A percentile compares a stretch with the other conserved stretches of the same genome.
These are phyloP conservation scores for Helichrysum umbraculigerum DNA, from an alignment of 129 eudicot species.

Conservation along the genomic window DNA sequence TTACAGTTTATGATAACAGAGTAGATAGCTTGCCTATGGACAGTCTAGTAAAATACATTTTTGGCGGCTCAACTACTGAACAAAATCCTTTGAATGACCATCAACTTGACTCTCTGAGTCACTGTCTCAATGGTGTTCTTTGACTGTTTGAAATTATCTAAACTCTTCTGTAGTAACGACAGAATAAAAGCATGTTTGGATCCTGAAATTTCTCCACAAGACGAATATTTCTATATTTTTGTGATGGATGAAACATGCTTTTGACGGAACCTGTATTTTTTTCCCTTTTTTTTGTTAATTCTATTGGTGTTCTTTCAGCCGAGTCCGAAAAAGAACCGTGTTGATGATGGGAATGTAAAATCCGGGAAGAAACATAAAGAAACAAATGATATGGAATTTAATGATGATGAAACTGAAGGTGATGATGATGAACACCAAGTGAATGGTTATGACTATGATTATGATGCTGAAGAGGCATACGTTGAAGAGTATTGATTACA, in stretches of 20 bases:
- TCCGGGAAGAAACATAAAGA: constrained; percentile 8
- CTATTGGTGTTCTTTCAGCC: constrained; percentile 24
- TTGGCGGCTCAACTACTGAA: no score
- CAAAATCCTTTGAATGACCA: no score
- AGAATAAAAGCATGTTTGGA: not conserved
- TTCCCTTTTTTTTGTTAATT: no score
- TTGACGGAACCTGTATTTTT: not conserved
- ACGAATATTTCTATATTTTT: not conserved
- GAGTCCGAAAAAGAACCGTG: constrained; percentile 26
- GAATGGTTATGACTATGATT: constrained; percentile 4
- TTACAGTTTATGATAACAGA: not conserved
- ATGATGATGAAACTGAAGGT: constrained; percentile 14
- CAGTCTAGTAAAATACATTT: no score
- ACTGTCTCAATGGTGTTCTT: not conserved
- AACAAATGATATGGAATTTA: not conserved
- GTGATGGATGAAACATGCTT: not conserved
- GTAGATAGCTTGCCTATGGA: not conserved
- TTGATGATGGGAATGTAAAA: constrained; percentile 10
- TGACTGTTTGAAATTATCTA: not conserved
- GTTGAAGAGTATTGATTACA: constrained; percentile 14
- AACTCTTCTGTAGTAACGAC: not conserved
- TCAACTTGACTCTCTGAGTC: not conserved
- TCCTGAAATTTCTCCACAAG: not conserved
- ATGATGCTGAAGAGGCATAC: constrained; percentile 13
- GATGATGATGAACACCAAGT: constrained; percentile 18